Evolutionary conservation across 2,329 filamentous ascomycete genomes (phyloP).

Genomic region (Claviceps sp.): DNA sequence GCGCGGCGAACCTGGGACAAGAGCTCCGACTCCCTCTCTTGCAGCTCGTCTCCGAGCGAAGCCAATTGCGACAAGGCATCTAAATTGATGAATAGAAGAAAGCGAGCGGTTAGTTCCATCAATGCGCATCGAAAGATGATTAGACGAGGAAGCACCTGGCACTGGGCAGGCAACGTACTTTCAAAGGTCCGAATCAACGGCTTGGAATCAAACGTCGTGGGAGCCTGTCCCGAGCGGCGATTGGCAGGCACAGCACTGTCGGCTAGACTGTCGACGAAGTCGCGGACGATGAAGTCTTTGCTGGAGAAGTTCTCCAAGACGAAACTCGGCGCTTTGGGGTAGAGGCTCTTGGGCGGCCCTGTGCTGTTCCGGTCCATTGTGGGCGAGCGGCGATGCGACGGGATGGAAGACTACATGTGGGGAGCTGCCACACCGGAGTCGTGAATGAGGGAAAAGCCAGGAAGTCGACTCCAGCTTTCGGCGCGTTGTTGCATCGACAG

Average conservation of each 20-base stretch:
- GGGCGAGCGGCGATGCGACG: slow-evolving; percentile 10
- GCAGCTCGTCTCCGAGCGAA: slow-evolving; percentile 66
- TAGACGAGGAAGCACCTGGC: neutral
- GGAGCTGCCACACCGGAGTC: neutral
- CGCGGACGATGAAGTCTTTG: slow-evolving; percentile 93
- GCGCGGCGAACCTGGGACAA: slow-evolving; percentile 80
- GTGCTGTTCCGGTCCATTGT: slow-evolving; percentile 30
- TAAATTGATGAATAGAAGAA: slow-evolving; percentile 14
- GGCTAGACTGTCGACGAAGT: slow-evolving; percentile 89
- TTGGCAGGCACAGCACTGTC: slow-evolving; percentile 69
- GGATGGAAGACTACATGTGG: slow-evolving; percentile 19
- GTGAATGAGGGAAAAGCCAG: neutral
- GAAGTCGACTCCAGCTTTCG: neutral
- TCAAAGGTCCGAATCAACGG: slow-evolving; percentile 94
- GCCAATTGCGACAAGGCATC: slow-evolving; percentile 55
- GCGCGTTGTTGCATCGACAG: neutral
- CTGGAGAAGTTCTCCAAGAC: slow-evolving; percentile 77
- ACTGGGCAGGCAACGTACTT: slow-evolving; percentile 33
- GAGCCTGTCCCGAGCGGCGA: slow-evolving; percentile 59
- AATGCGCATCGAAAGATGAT: neutral
- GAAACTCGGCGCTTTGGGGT: slow-evolving; percentile 69
- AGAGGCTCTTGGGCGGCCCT: slow-evolving; percentile 48
- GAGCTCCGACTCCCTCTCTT: slow-evolving; percentile 81
- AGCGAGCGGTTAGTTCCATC: neutral
- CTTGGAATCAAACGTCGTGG: slow-evolving; percentile 76